Percentiles rank a stretch among this genome's conserved stretches.
Evolutionary conservation across 305 asterid species (phyloP).

Genomic region (Solanum hybrid): DNA sequence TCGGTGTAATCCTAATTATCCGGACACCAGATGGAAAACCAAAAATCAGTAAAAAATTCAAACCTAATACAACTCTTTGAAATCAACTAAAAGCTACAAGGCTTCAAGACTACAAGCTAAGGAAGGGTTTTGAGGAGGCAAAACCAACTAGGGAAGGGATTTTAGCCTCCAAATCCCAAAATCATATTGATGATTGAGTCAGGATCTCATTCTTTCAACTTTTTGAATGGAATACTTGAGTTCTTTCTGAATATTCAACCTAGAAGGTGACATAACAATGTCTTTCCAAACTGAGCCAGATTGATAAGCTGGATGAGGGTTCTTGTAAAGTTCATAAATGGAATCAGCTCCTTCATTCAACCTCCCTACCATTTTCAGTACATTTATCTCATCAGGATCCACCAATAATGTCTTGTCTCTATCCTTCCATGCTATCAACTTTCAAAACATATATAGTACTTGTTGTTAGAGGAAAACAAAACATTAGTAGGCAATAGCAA

Average conservation of each 20-base stretch:
- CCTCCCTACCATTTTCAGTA: conserved; percentile 36
- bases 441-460: neutral
- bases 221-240: conserved; percentile 4
- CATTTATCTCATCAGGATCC: conserved; percentile 53
- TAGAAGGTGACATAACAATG: conserved; percentile 36
- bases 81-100: neutral
- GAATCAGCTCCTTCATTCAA: conserved; percentile 76
- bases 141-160: neutral
- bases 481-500: neutral
- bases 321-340: conserved; percentile 51
- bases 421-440: conserved; percentile 96
- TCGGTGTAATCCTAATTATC: neutral
- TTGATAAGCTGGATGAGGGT: conserved; percentile 21
- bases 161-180: neutral
- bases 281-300: conserved; percentile 70
- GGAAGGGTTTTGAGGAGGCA: neutral
- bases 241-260: conserved; percentile 20
- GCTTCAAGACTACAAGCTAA: neutral
- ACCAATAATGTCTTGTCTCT: conserved; percentile 59
- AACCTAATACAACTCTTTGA: neutral
- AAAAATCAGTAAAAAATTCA: neutral
- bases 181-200: neutral
- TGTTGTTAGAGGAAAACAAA: neutral
- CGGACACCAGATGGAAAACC: too few species aligned
- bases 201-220: neutral